phyloP scores from a whole-genome alignment of 2,329 filamentous ascomycete species.

The Dryadomyces sulphureus region DNA sequence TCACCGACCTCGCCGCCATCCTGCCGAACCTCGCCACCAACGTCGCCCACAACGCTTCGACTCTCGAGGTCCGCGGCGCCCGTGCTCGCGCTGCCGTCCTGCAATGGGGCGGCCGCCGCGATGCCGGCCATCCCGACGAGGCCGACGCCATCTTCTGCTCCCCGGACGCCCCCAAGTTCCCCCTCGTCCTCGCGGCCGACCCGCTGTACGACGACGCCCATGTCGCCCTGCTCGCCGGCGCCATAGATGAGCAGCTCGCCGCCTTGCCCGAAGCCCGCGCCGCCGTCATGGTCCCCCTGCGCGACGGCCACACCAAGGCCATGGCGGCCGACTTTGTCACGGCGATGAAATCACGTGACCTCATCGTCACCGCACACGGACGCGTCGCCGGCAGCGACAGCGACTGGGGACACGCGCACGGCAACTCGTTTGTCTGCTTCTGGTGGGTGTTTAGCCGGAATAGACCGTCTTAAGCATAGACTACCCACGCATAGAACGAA shows the following conservation, averaged over 20 bases:
- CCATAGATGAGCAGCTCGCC: slow-evolving; percentile 59
- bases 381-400: slow-evolving; percentile 48
- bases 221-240: slow-evolving; percentile 55
- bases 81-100: slow-evolving; percentile 48
- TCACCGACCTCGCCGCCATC: slow-evolving; percentile 79
- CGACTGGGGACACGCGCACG: slow-evolving; percentile 47
- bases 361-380: slow-evolving; percentile 49
- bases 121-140: slow-evolving; percentile 20
- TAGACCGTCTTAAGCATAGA: not conserved
- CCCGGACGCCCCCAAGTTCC: slow-evolving; percentile 6
- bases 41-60: slow-evolving; percentile 43
- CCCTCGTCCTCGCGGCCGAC: slow-evolving; percentile 74
- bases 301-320: slow-evolving; percentile 47
- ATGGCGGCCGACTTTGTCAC: slow-evolving; percentile 50
- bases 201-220: slow-evolving; percentile 77
- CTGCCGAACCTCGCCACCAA: slow-evolving; percentile 70
- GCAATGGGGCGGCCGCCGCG: slow-evolving; percentile 43
- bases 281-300: slow-evolving; percentile 66
- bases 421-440: slow-evolving; percentile 6
- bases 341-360: slow-evolving; percentile 36
- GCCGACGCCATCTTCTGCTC: slow-evolving; percentile 28
- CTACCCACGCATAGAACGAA: too few relatives aligned
- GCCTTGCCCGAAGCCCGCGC: slow-evolving; percentile 21
- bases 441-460: slow-evolving; percentile 10
- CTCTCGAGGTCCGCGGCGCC: slow-evolving; percentile 40